Base-by-base conservation (phyloP, 2,329 filamentous ascomycete genomes). In the Colletotrichum graminicola region DNA sequence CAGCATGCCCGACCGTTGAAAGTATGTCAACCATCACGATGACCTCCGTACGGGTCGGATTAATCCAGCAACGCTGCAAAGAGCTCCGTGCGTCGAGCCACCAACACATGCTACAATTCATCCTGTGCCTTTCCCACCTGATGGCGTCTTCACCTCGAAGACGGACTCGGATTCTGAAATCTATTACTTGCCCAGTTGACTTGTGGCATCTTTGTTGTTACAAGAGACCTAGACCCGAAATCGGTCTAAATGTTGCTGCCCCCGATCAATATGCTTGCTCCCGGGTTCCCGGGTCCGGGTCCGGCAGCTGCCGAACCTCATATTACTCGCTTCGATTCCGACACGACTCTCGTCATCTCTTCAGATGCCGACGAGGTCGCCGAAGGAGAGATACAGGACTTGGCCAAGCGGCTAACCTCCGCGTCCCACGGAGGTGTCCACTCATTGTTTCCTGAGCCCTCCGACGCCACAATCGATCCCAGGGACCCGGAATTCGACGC, bases 401-500 rank as follows among this genome's bases (percentile, higher is more conserved):
- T 79, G 5, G 78, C 77, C 23, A 77, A 75, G 4, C 71, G 74
- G 32, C 67, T 79, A 32, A 80, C 78, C 11, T 75, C 70, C 1
- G 70, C 75, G 45, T 79, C 77, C 1, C 75, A 75, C 14, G n/a
- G 41, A 3, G 41, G 34, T 5, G 56, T 73, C 67, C 52, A 61
- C 11, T 69, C 73, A 21, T 69, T 80, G 26, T 77, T 79, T 60
- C 76, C 77, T 0, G 54, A 72, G 8, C 74, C 77, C 45, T 67
- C 74, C 21, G 73, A 76, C 11, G 74, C 75, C 4, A 67, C 75
- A 2, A 76, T 85, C 5, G 80, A 85, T 67, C 84, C 84, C 5
- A 78, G 78, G 29, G 81, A 80, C 21, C 75, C 77, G 36, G 73
- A 78, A 5, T 86, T 85, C 73, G 81, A 81, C 66, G 78, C 83